Base-by-base conservation (phyloP, 495 filamentous ascomycete genomes). In the Cercophora samala region DNA sequence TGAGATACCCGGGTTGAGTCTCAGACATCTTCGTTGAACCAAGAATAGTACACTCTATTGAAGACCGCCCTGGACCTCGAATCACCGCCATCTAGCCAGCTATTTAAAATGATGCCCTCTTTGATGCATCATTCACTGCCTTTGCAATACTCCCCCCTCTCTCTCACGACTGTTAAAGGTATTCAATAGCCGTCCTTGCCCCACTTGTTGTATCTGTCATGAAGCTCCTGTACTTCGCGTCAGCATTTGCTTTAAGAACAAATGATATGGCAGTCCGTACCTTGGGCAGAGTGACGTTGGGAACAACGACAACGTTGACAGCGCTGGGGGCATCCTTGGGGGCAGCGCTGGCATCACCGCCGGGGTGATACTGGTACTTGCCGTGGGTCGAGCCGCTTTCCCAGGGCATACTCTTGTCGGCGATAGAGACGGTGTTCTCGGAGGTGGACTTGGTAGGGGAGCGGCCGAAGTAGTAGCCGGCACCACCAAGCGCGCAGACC, bases 191-290 rank as follows among this genome's bases (percentile, higher is more conserved):
- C 83, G 8, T 97, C 95, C 87, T 97, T 98, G 79, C 94, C 95
- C 85, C 89, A 97, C 86, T 99, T 99, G 88, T 99, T 99, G 86
- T 88, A 98, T 78, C 88, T 88, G 71, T 98, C 95, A 81, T 99
- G 95, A 64, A 96, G 86, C 60, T 86, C 81, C 95, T 97, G 69
- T 55, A 68, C n/a, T 56, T 56, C 62, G 4, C 78, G 72, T 72
- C 58, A 58, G 61, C 42, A 29, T 65, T 26, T 32, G 18, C 58
- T 46, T 64, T 25, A 15, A 19, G 19, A 37, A 13, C 42, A 6
- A 19, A 29, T 13, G 5, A 46, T 8, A 29, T 29, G 8, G 11
- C 15, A 17, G 15, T 19, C n/a, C 72, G 58, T 86, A 96, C 93
- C 90, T 90, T 96, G 71, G 96, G 93, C 63, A 98, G 81, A 74